These are phyloP conservation scores for Arabis hirsuta DNA, from an alignment of 345 rosid genomes.

Conservation along the genomic window DNA sequence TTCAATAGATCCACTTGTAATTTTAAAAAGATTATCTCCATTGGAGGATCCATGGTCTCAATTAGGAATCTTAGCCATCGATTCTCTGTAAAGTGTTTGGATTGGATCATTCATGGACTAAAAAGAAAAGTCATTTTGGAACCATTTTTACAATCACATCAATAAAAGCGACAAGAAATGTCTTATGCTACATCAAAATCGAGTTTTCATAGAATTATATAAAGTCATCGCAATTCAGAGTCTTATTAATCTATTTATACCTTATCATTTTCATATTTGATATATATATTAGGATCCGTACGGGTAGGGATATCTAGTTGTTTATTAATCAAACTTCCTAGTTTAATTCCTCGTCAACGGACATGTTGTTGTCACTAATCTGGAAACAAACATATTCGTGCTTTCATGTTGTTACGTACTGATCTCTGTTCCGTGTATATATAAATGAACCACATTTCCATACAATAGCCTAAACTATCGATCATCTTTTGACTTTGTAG, in stretches of 20 bases:
- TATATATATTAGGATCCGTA: neutral
- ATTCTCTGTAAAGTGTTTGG: too few relatives aligned
- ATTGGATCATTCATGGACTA: too few relatives aligned
- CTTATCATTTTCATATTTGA: neutral
- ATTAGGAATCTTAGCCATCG: too few relatives aligned
- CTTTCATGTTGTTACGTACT: neutral
- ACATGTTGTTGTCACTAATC: slow-evolving; percentile 20
- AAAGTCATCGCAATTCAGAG: too few relatives aligned
- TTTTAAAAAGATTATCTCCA: too few relatives aligned
- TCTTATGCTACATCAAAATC: too few relatives aligned
- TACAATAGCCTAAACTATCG: neutral
- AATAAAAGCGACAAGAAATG: too few relatives aligned
- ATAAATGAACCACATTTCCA: neutral
- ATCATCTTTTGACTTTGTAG: neutral
- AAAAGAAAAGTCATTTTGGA: too few relatives aligned
- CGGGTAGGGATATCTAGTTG: neutral
- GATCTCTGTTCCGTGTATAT: slow-evolving; percentile 2
- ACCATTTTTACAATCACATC: too few relatives aligned
- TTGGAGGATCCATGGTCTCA: too few relatives aligned
- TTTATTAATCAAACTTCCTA: neutral
- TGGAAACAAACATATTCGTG: slow-evolving; percentile 3
- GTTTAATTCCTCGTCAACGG: slow-evolving; percentile 4
- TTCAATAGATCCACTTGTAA: too few relatives aligned
- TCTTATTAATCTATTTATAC: neutral
- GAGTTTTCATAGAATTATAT: too few relatives aligned